Conservation (phyloP, 441 rosid genomes). For the Eutrema salsugineum region DNA sequence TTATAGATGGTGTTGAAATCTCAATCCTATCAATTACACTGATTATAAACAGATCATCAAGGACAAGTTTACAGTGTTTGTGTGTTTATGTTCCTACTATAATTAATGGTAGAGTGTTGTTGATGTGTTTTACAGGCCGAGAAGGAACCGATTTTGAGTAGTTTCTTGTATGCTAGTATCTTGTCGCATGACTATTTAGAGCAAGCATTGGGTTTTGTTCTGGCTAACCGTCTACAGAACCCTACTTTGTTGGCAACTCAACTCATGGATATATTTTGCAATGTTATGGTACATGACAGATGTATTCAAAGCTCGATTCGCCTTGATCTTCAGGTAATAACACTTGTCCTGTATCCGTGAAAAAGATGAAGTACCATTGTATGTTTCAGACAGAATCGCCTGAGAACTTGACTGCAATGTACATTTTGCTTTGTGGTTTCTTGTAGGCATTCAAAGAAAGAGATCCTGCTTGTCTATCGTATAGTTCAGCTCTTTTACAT, state of each 20-base stretch:
- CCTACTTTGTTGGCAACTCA: slow-evolving; percentile 72
- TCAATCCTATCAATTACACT: background rate
- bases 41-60: background rate
- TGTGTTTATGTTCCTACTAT: background rate
- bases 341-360: background rate
- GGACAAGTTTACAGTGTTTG: background rate
- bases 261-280: slow-evolving; percentile 59
- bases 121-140: slow-evolving; percentile 61
- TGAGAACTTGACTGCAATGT: background rate
- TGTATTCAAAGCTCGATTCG: slow-evolving; percentile 60
- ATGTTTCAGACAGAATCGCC: background rate
- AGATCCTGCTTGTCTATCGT: slow-evolving; percentile 56
- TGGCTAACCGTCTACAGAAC: slow-evolving; percentile 72
- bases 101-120: background rate
- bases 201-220: slow-evolving; percentile 74
- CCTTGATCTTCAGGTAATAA: slow-evolving; percentile 64
- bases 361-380: background rate
- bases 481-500: slow-evolving; percentile 56
- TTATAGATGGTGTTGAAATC: background rate
- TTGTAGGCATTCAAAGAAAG: slow-evolving; percentile 70
- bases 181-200: slow-evolving; percentile 71
- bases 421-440: background rate
- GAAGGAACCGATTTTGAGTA: slow-evolving; percentile 80
- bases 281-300: slow-evolving; percentile 49
- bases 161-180: slow-evolving; percentile 76